phyloP scores from a whole-genome alignment of 2,329 filamentous ascomycete genomes.

The Botrytis cinerea region DNA sequence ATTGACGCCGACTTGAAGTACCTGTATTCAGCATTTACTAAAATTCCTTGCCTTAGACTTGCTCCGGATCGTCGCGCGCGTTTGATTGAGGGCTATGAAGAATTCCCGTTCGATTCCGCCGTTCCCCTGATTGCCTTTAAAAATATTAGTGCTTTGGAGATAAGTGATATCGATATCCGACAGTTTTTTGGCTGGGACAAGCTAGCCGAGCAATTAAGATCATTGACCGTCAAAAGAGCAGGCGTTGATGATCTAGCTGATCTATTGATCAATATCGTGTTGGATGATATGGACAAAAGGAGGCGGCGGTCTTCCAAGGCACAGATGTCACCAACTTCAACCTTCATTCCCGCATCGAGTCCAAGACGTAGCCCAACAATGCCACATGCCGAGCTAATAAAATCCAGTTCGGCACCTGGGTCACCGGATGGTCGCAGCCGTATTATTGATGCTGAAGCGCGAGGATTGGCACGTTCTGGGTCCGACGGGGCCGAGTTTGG shows the following conservation, averaged over 20 bases:
- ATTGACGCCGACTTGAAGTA: conserved; percentile 89
- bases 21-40: conserved; percentile 96
- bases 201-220: conserved; percentile 86
- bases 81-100: conserved; percentile 89
- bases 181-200: conserved; percentile 98
- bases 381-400: conserved; percentile 65
- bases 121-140: conserved; percentile 98
- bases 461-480: conserved; percentile 38
- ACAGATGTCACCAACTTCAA: conserved; percentile 74
- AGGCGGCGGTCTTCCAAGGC: conserved; percentile 84
- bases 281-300: conserved; percentile 95
- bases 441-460: conserved; percentile 34
- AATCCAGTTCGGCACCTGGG: conserved; percentile 64
- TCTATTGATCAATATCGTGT: conserved; percentile 85
- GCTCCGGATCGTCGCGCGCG: conserved; percentile 91
- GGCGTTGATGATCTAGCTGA: conserved; percentile 88
- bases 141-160: conserved; percentile 89
- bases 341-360: conserved; percentile 61
- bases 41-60: conserved; percentile 88
- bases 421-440: conserved; percentile 43
- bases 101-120: conserved; percentile 96
- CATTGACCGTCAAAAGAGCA: conserved; percentile 83
- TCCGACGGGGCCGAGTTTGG: conserved; percentile 36
- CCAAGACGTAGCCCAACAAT: conserved; percentile 64
- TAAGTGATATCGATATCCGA: conserved; percentile 92